Percentiles rank a stretch among this genome's conserved stretches.
Evolutionary conservation across 1,284 basidiomycete genomes (phyloP).

Genomic region (Naganishia albida): DNA sequence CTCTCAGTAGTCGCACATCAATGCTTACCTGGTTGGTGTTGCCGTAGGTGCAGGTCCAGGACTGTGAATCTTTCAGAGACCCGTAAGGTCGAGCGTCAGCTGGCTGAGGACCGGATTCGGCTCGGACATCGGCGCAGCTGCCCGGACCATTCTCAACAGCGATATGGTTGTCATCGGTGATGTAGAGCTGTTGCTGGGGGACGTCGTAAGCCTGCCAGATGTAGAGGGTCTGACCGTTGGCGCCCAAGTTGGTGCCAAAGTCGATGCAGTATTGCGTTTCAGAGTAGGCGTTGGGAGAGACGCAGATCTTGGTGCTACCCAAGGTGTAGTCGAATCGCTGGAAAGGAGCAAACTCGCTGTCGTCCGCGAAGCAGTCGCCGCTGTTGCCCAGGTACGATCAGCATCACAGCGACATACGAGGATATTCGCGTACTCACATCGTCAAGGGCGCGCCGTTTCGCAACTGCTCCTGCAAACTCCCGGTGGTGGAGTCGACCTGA

Average conservation of each 20-base stretch:
- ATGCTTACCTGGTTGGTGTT: conserved; percentile 26
- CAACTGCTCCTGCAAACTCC: neutral
- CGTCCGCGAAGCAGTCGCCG: neutral
- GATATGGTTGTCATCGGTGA: conserved; percentile 27
- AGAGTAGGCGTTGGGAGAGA: conserved; percentile 2
- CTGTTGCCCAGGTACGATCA: neutral
- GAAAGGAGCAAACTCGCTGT: neutral
- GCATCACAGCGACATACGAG: neutral
- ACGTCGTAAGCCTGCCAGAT: conserved; percentile 35
- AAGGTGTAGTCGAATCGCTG: conserved; percentile 8
- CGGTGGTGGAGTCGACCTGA: neutral
- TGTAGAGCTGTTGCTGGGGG: conserved; percentile 29
- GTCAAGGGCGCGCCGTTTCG: neutral
- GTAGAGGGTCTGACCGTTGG: conserved; percentile 34
- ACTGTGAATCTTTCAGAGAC: conserved; percentile 13
- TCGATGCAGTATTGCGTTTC: conserved; percentile 19
- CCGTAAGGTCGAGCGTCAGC: conserved; percentile 10
- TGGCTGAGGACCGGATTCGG: neutral
- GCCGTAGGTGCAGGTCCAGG: conserved; percentile 7
- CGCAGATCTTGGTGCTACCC: conserved; percentile 11
- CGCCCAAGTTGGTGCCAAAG: conserved; percentile 18
- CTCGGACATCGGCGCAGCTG: conserved; percentile 13
- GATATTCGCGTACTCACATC: neutral
- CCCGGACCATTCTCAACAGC: conserved; percentile 7
- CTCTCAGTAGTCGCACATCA: too few relatives aligned